Conservation (phyloP, 805 yeast genomes). For the Barnettozyma vustinii region DNA sequence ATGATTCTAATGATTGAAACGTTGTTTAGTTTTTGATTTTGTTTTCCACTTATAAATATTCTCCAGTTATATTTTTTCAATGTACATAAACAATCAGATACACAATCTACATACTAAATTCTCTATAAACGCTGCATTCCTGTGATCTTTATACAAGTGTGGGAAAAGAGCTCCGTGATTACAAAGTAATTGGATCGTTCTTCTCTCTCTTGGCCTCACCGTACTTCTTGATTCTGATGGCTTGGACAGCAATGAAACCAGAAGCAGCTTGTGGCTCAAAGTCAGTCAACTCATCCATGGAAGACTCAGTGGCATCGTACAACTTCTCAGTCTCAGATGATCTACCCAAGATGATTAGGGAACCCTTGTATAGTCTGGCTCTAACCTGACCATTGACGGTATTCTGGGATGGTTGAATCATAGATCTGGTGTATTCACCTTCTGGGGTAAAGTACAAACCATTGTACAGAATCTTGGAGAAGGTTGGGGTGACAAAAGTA, state of each 20-base stretch:
- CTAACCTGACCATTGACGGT: slow-evolving; percentile 97
- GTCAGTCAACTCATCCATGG: slow-evolving; percentile 98
- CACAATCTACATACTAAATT: neutral
- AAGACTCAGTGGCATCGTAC: slow-evolving; percentile 96
- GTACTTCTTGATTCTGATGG: slow-evolving; percentile 96
- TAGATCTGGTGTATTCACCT: slow-evolving; percentile 89
- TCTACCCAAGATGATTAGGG: slow-evolving; percentile 81
- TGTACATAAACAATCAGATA: neutral
- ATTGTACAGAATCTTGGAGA: slow-evolving; percentile 87
- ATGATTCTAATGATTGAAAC: slow-evolving; percentile 8
- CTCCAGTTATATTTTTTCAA: neutral
- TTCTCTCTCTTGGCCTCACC: slow-evolving; percentile 91
- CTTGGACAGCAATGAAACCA: slow-evolving; percentile 97
- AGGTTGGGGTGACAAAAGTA: slow-evolving; percentile 87
- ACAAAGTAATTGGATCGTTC: slow-evolving; percentile 42
- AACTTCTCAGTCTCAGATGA: slow-evolving; percentile 92
- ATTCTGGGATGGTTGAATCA: slow-evolving; percentile 92
- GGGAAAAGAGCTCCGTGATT: slow-evolving; percentile 1
- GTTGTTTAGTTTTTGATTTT: neutral
- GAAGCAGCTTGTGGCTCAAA: slow-evolving; percentile 95
- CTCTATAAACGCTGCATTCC: neutral
- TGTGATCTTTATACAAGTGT: neutral
- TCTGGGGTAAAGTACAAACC: slow-evolving; percentile 99
- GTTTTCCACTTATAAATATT: neutral
- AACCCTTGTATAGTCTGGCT: slow-evolving; percentile 90